Conservation (phyloP, 768 basidiomycete species). For the Phanerochaete carnosa region DNA sequence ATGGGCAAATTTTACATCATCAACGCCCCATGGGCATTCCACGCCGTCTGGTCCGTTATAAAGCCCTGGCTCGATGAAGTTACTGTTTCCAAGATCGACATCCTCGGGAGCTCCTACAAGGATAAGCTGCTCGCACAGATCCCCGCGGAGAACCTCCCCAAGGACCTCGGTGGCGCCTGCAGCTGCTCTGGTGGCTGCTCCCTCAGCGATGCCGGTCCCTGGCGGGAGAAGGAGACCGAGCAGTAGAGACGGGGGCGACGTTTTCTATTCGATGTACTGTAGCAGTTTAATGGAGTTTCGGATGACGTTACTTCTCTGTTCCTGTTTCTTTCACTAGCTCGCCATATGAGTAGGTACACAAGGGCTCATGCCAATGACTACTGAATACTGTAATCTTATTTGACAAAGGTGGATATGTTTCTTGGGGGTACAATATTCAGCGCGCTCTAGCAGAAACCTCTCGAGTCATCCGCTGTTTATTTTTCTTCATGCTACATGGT, state of each 20-base stretch:
- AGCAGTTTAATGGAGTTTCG: conserved; percentile 5
- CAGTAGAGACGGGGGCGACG: background rate
- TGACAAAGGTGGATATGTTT: no score
- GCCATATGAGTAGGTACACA: no score
- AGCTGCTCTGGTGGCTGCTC: conserved; percentile 78
- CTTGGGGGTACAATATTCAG: no score
- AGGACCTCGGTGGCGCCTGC: conserved; percentile 82
- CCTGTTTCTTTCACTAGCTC: background rate
- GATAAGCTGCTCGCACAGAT: conserved; percentile 80
- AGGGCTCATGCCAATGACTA: no score
- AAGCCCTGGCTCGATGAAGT: conserved; percentile 95
- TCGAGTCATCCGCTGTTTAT: background rate
- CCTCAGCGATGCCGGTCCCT: conserved; percentile 88
- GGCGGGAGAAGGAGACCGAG: conserved; percentile 53
- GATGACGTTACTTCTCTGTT: background rate
- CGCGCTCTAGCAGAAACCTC: background rate
- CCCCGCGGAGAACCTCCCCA: conserved; percentile 76
- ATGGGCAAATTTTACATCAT: conserved; percentile 99
- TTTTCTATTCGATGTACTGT: conserved; percentile 2
- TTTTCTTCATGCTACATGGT: conserved; percentile 14
- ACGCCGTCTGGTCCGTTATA: conserved; percentile 82
- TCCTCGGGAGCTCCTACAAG: conserved; percentile 76
- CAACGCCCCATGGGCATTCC: conserved; percentile 94
- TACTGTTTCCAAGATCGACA: conserved; percentile 92
- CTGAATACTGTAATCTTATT: no score